Conservation (phyloP, 169 alveolate species). For the Plasmodium knowlesi region DNA sequence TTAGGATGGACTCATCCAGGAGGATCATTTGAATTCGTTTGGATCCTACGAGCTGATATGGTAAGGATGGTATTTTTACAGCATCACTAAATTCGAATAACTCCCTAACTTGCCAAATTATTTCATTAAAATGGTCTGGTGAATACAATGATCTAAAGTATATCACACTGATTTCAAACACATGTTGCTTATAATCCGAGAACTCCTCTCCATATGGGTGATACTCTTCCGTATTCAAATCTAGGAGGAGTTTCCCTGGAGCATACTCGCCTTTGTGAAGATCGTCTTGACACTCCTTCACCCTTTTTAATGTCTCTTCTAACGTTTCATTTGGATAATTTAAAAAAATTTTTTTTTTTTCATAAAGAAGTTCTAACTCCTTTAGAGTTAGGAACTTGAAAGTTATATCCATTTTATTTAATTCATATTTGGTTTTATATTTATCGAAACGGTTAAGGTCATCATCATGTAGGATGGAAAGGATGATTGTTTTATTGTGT, state of each 20-base stretch:
- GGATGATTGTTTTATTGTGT: not conserved
- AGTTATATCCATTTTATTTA: constrained; percentile 9
- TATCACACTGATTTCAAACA: constrained; percentile 80
- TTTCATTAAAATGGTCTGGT: constrained; percentile 81
- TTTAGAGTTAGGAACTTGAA: constrained; percentile 15
- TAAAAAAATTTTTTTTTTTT: constrained; percentile 46
- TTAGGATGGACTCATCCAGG: constrained; percentile 75
- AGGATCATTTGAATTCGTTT: constrained; percentile 85
- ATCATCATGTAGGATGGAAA: constrained; percentile 12
- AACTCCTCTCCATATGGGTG: not conserved
- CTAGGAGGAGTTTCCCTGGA: constrained; percentile 23
- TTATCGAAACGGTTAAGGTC: constrained; percentile 40
- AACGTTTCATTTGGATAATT: constrained; percentile 26
- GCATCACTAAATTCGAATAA: constrained; percentile 84
- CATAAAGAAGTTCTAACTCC: constrained; percentile 35
- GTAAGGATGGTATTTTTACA: constrained; percentile 84
- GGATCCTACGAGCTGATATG: constrained; percentile 85
- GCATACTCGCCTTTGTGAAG: not conserved
- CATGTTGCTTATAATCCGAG: not conserved
- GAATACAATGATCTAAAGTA: constrained; percentile 82
- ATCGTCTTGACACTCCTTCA: not conserved
- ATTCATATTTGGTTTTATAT: constrained; percentile 6
- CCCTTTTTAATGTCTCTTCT: constrained; percentile 8
- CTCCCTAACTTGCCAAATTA: constrained; percentile 82
- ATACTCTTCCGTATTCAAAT: constrained; percentile 1